Evolutionary conservation across 148 eudicot genomes (phyloP).

Genomic region (Rhododendron griersonianum): DNA sequence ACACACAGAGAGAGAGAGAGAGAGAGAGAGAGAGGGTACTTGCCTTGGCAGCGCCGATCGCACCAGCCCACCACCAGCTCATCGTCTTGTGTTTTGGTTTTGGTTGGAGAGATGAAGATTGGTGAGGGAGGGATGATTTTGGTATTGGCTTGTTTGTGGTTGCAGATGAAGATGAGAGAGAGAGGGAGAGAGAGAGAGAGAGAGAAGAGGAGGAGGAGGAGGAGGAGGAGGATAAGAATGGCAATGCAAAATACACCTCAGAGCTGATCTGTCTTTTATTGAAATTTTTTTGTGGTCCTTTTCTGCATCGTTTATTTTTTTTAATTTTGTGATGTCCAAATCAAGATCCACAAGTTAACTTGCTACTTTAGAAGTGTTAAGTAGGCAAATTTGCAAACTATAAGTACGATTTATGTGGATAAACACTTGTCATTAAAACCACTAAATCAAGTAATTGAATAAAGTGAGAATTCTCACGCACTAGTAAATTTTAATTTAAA

Average conservation of each 20-base stretch:
- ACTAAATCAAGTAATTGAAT: not conserved
- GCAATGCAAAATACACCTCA: not conserved
- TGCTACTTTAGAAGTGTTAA: not conserved
- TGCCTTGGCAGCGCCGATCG: constrained; percentile 43
- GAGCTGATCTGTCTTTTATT: not conserved
- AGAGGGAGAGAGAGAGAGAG: not conserved
- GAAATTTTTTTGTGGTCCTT: not conserved
- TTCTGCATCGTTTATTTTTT: not conserved
- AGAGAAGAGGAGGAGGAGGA: not conserved
- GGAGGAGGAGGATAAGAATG: not conserved
- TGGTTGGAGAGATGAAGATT: not conserved
- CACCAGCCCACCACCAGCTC: constrained; percentile 65
- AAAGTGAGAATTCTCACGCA: not conserved
- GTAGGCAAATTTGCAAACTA: not conserved
- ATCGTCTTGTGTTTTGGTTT: constrained; percentile 12
- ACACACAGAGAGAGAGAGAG: not conserved
- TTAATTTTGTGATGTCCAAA: not conserved
- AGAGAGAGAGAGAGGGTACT: constrained; percentile 2
- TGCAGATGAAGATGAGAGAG: not conserved
- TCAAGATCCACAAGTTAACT: not conserved
- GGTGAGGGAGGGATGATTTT: not conserved
- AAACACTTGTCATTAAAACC: not conserved
- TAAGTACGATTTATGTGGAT: not conserved
- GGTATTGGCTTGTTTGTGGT: not conserved
- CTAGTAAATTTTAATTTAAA: not conserved